Evolutionary conservation across 2,329 filamentous ascomycete genomes (phyloP).

Genomic region (Gremmenia infestans): DNA sequence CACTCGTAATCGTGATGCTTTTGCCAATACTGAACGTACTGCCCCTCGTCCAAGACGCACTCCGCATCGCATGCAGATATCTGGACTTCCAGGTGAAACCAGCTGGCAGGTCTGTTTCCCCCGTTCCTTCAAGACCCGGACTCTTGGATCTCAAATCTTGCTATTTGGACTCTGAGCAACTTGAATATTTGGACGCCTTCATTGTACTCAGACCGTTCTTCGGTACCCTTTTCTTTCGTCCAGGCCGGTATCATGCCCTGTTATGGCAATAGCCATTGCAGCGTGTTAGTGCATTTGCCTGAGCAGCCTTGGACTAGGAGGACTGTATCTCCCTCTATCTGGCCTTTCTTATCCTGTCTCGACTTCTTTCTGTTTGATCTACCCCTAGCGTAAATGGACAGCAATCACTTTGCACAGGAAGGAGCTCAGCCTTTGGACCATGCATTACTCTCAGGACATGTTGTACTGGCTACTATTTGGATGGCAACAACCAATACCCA

Average conservation of each 20-base stretch:
- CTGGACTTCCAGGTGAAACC: conserved; percentile 94
- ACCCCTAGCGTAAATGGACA: conserved; percentile 26
- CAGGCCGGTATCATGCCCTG: conserved; percentile 28
- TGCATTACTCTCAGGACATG: conserved; percentile 24
- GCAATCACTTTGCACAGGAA: conserved; percentile 24
- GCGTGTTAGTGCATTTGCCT: conserved; percentile 33
- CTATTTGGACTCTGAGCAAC: conserved; percentile 33
- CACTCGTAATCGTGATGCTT: conserved; percentile 63
- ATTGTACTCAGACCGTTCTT: conserved; percentile 23
- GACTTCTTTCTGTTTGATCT: conserved; percentile 30
- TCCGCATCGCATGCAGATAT: conserved; percentile 93
- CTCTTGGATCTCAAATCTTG: conserved; percentile 34
- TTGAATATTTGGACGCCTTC: conserved; percentile 31
- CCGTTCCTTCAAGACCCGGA: conserved; percentile 46
- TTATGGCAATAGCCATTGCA: conserved; percentile 22
- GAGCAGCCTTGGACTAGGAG: conserved; percentile 29
- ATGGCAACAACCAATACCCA: conserved; percentile 27
- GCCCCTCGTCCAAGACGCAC: conserved; percentile 85
- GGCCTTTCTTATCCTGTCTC: conserved; percentile 30
- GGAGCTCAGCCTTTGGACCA: conserved; percentile 27
- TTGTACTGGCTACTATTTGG: conserved; percentile 27
- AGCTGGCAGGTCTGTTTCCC: conserved; percentile 99
- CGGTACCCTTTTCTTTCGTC: conserved; percentile 24
- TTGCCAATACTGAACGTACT: conserved; percentile 56
- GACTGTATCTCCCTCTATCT: conserved; percentile 20